Evolutionary conservation across 176 grass and related monocot species (phyloP).

Genomic region (Oryza glaberrima): DNA sequence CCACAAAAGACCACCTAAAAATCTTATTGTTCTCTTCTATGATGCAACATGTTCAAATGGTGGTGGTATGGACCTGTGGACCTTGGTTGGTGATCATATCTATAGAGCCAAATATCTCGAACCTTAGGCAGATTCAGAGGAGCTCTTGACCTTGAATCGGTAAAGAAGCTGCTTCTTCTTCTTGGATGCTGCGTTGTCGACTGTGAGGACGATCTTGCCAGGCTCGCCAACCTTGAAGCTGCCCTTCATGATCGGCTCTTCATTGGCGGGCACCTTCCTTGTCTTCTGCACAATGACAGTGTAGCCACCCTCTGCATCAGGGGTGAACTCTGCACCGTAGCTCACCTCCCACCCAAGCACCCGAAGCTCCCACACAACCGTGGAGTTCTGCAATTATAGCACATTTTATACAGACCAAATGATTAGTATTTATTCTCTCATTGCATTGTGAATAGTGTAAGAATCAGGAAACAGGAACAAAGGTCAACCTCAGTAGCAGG

Average conservation of each 20-base stretch:
- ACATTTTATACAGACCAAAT: neutral
- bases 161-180: constrained; percentile 97
- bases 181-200: constrained; percentile 78
- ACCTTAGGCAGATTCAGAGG: constrained; percentile 37
- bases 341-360: constrained; percentile 83
- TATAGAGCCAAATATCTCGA: neutral
- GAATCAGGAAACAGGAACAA: neutral
- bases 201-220: constrained; percentile 71
- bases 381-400: constrained; percentile 54
- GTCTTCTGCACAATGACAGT: constrained; percentile 92
- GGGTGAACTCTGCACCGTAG: constrained; percentile 77
- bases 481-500: constrained; percentile 61
- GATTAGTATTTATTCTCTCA: neutral
- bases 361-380: constrained; percentile 80
- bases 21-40: constrained; percentile 59
- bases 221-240: constrained; percentile 73
- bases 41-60: constrained; percentile 60
- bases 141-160: constrained; percentile 81
- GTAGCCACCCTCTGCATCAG: constrained; percentile 73
- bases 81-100: constrained; percentile 34
- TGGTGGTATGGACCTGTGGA: constrained; percentile 63
- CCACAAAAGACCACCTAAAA: constrained; percentile 44
- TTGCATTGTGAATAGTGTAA: neutral
- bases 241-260: constrained; percentile 80
- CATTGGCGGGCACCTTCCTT: constrained; percentile 64